These are phyloP conservation scores for Carpinus fangiana DNA, from an alignment of 306 rosid species.

Conservation along the genomic window DNA sequence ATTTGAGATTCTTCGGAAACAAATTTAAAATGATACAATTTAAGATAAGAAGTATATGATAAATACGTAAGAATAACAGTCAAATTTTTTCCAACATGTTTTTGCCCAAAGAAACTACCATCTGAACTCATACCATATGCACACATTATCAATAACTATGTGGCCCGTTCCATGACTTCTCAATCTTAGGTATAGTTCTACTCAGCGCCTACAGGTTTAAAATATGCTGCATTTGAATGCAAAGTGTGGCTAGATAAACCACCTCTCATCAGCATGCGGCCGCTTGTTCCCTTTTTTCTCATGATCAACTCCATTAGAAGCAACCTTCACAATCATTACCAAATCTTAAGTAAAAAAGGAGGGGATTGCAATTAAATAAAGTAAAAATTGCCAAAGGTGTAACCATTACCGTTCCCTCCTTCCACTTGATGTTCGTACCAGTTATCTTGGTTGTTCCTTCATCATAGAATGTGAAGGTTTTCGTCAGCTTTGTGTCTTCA, in stretches of 20 bases:
- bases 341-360: not conserved
- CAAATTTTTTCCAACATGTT: not conserved
- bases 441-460: constrained; percentile 54
- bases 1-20: not conserved
- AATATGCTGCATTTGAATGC: not conserved
- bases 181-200: not conserved
- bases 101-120: not conserved
- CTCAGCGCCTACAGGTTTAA: not conserved
- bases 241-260: constrained; percentile 6
- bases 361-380: not conserved
- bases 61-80: not conserved
- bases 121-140: not conserved
- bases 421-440: constrained; percentile 71
- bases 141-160: not conserved
- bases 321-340: constrained; percentile 43
- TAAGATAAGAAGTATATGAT: not conserved
- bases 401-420: constrained; percentile 56
- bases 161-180: not conserved
- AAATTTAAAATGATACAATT: not conserved
- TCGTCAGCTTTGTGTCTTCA: constrained; percentile 58
- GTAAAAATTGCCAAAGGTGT: not conserved
- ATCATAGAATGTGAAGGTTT: constrained; percentile 52
- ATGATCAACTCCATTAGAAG: constrained; percentile 48
- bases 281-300: constrained; percentile 65
- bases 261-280: constrained; percentile 51